Conservation (phyloP, 106 monocot species). For the Dioscorea dumetorum region DNA sequence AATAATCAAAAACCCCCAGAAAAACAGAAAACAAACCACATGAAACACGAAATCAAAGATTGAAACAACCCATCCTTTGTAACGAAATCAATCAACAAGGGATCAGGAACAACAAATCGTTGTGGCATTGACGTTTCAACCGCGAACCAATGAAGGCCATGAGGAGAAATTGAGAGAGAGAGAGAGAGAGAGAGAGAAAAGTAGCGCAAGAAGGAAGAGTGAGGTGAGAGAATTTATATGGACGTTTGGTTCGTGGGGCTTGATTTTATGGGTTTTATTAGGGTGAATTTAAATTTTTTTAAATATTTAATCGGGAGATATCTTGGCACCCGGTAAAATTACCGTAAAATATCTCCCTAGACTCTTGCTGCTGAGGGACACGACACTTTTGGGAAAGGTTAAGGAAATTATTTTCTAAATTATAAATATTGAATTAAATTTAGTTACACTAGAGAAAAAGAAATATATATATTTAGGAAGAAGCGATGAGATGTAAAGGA, state of each 20-base stretch:
- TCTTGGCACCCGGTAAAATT: background rate
- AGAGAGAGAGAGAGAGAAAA: background rate
- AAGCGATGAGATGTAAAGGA: background rate
- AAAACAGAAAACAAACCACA: background rate
- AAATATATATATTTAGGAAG: no score
- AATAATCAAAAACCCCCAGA: background rate
- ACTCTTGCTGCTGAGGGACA: no score
- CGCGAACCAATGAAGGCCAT: background rate
- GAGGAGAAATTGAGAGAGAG: no score
- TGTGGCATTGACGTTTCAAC: background rate
- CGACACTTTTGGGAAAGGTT: background rate
- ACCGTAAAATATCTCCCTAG: background rate
- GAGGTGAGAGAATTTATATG: background rate
- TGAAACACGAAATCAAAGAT: background rate
- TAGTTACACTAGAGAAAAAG: no score
- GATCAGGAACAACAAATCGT: background rate
- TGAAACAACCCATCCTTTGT: background rate
- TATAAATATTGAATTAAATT: no score
- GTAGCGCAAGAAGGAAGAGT: background rate
- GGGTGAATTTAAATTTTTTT: background rate
- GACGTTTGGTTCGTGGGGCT: background rate
- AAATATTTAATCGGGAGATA: background rate
- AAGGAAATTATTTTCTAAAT: no score
- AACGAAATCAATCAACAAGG: background rate
- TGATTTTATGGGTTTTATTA: background rate